Percentiles rank a stretch among this genome's conserved stretches.
phyloP scores from a whole-genome alignment of 345 rosid species.

The Gossypioides kirkii region DNA sequence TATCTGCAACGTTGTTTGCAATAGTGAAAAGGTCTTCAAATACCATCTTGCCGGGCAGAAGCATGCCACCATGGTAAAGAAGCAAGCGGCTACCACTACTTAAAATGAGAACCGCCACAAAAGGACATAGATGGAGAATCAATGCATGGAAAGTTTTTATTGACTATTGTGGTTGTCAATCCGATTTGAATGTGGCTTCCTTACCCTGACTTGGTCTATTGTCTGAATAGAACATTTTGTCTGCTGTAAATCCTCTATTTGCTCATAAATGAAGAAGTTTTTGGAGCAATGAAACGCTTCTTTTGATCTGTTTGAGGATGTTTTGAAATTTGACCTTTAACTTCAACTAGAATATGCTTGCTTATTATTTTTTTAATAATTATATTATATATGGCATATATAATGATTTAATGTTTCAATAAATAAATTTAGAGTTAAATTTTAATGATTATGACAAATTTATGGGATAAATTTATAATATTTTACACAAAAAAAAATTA shows the following conservation, averaged over 20 bases:
- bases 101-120: not conserved
- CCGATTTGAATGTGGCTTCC: not conserved
- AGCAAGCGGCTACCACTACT: slow-evolving; percentile 10
- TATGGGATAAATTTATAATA: too few relatives aligned
- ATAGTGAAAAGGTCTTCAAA: slow-evolving; percentile 29
- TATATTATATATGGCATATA: too few relatives aligned
- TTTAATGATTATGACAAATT: too few relatives aligned
- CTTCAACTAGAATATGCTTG: too few relatives aligned
- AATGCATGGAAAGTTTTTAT: not conserved
- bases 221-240: not conserved
- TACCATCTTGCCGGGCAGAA: slow-evolving; percentile 47
- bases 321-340: too few relatives aligned
- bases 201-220: not conserved
- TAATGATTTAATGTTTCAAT: too few relatives aligned
- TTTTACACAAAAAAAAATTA: too few relatives aligned
- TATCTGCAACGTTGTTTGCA: slow-evolving; percentile 44
- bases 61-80: slow-evolving; percentile 45
- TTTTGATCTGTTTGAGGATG: too few relatives aligned
- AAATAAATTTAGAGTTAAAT: too few relatives aligned
- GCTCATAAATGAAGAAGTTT: not conserved
- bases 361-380: too few relatives aligned
- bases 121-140: not conserved
- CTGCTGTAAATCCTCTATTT: not conserved
- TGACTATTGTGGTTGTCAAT: not conserved
- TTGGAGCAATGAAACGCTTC: not conserved